phyloP scores from a whole-genome alignment of 345 rosid species.

The Leavenworthia alabamica region DNA sequence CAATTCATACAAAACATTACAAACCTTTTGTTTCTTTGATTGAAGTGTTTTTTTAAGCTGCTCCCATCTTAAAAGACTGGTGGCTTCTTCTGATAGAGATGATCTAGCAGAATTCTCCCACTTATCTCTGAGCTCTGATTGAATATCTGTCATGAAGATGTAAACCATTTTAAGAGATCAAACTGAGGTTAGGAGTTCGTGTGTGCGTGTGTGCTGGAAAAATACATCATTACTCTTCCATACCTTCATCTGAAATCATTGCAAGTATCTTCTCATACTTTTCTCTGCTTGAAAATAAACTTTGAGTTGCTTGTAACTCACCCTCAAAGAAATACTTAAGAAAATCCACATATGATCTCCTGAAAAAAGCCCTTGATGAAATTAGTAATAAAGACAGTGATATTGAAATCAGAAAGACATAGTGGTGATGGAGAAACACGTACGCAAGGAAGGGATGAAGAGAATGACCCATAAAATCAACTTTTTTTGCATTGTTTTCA shows the following conservation, averaged over 20 bases:
- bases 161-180: conserved; percentile 16
- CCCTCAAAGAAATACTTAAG: conserved; percentile 68
- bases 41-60: conserved; percentile 64
- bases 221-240: conserved; percentile 2
- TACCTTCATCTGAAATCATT: conserved; percentile 86
- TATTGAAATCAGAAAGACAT: neutral
- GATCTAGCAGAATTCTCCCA: conserved; percentile 63
- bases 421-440: conserved; percentile 28
- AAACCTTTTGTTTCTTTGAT: conserved; percentile 72
- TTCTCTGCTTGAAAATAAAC: conserved; percentile 58
- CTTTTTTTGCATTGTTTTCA: conserved; percentile 70
- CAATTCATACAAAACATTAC: neutral
- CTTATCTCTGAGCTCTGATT: conserved; percentile 72
- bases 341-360: conserved; percentile 80
- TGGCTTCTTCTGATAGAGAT: conserved; percentile 58
- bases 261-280: conserved; percentile 78
- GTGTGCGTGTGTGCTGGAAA: neutral
- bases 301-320: conserved; percentile 57
- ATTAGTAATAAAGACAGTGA: conserved; percentile 8
- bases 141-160: conserved; percentile 43
- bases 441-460: conserved; percentile 94
- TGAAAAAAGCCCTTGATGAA: conserved; percentile 30
- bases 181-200: neutral
- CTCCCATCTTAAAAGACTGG: conserved; percentile 65
- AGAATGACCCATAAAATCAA: conserved; percentile 54